phyloP scores from a whole-genome alignment of 768 basidiomycete species.

The Trametes punicea region DNA sequence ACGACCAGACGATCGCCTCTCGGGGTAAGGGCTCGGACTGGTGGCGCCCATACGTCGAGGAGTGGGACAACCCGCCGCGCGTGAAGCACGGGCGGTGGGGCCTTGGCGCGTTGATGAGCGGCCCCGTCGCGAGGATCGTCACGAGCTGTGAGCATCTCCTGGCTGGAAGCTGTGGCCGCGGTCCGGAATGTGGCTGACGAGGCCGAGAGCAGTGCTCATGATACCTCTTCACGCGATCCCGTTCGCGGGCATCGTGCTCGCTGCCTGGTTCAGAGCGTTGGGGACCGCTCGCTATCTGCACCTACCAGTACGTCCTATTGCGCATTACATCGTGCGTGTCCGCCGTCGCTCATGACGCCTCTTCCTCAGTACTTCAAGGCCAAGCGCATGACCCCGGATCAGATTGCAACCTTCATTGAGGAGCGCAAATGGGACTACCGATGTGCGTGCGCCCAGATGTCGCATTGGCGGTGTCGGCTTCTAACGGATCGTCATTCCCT shows the following conservation, averaged over 20 bases:
- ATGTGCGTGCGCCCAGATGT: slow-evolving; percentile 46
- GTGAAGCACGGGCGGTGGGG: slow-evolving; percentile 13
- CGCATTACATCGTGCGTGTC: not conserved
- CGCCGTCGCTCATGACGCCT: not conserved
- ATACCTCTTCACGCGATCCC: slow-evolving; percentile 61
- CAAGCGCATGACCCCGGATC: slow-evolving; percentile 74
- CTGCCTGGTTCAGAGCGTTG: slow-evolving; percentile 64
- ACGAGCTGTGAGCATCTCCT: slow-evolving; percentile 21
- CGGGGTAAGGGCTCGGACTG: slow-evolving; percentile 80
- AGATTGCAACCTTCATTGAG: slow-evolving; percentile 75
- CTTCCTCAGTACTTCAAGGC: slow-evolving; percentile 75
- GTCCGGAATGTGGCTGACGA: slow-evolving; percentile 42
- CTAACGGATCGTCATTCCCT: too few relatives aligned
- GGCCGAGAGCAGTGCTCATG: slow-evolving; percentile 45
- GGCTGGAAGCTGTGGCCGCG: slow-evolving; percentile 31
- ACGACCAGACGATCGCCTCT: slow-evolving; percentile 79
- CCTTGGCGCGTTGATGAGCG: slow-evolving; percentile 15
- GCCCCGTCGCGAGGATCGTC: slow-evolving; percentile 14
- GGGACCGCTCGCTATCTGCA: slow-evolving; percentile 70
- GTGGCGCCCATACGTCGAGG: slow-evolving; percentile 82
- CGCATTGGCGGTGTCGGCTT: too few relatives aligned
- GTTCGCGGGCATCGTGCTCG: slow-evolving; percentile 56
- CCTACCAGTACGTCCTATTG: slow-evolving; percentile 46
- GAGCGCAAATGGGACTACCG: slow-evolving; percentile 90
- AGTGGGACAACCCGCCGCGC: slow-evolving; percentile 60